These are phyloP conservation scores for Wickerhamomyces alni DNA, from an alignment of 805 yeast genomes.

Conservation along the genomic window DNA sequence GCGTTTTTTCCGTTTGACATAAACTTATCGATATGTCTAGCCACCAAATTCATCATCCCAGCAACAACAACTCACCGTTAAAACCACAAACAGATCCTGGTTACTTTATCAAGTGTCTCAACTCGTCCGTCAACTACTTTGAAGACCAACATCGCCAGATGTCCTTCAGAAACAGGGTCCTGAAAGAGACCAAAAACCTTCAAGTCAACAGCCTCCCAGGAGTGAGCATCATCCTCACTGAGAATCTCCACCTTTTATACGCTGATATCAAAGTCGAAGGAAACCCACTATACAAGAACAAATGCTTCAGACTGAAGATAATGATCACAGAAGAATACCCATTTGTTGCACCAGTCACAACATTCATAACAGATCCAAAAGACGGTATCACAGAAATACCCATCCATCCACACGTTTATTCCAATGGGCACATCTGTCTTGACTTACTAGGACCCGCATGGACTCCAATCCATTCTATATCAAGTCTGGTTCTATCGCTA, in stretches of 20 bases:
- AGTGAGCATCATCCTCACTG: conserved; percentile 25
- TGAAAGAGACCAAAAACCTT: conserved; percentile 20
- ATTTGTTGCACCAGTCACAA: conserved; percentile 51
- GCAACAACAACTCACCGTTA: background rate
- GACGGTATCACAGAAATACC: conserved; percentile 37
- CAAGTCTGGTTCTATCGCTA: conserved; percentile 45
- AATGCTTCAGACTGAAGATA: conserved; percentile 37
- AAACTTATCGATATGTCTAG: no score
- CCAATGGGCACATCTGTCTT: conserved; percentile 75
- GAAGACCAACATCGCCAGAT: conserved; percentile 5
- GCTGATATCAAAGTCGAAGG: conserved; percentile 33
- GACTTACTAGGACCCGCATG: conserved; percentile 47
- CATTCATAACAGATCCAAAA: conserved; percentile 32
- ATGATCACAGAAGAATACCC: conserved; percentile 45
- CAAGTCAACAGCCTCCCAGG: conserved; percentile 18
- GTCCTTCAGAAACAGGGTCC: conserved; percentile 17
- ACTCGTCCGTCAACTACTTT: background rate
- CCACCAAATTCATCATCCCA: no score
- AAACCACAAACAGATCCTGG: background rate
- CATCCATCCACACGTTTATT: conserved; percentile 67
- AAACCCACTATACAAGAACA: conserved; percentile 31
- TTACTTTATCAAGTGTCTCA: background rate
- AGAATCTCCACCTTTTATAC: conserved; percentile 27
- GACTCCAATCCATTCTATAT: conserved; percentile 28
- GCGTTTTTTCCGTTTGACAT: no score